These are phyloP conservation scores for Aspergillus puulaauensis DNA, from an alignment of 2,329 filamentous ascomycete genomes.

Conservation along the genomic window DNA sequence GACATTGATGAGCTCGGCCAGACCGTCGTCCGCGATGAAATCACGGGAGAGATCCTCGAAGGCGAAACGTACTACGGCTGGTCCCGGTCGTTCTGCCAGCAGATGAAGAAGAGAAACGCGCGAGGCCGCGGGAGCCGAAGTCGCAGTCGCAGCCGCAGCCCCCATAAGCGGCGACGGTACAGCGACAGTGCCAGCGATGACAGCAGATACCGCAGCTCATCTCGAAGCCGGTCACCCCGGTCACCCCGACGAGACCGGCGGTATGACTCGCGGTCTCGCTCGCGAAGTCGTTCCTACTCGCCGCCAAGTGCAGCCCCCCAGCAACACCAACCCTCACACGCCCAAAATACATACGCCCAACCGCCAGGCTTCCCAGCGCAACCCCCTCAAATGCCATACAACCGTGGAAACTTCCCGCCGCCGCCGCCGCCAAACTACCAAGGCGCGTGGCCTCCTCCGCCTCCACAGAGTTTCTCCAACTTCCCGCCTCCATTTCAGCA, in stretches of 20 bases:
- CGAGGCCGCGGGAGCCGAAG: constrained; percentile 40
- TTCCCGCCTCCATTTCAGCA: constrained; percentile 28
- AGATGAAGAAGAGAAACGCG: constrained; percentile 62
- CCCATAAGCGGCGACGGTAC: constrained; percentile 40
- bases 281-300: constrained; percentile 33
- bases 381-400: constrained; percentile 18
- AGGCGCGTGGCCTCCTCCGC: constrained; percentile 35
- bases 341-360: constrained; percentile 1
- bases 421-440: constrained; percentile 35
- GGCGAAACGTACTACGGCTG: constrained; percentile 85
- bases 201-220: constrained; percentile 27
- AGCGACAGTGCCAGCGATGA: constrained; percentile 37
- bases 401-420: constrained; percentile 16
- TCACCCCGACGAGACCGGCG: constrained; percentile 26
- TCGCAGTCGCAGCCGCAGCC: constrained; percentile 44
- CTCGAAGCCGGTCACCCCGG: constrained; percentile 32
- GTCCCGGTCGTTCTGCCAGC: constrained; percentile 76
- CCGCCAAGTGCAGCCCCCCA: constrained; percentile 20
- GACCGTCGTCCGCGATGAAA: constrained; percentile 61
- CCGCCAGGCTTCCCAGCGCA: constrained; percentile 18
- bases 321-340: background rate
- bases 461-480: constrained; percentile 25
- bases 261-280: constrained; percentile 29
- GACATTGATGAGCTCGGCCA: constrained; percentile 78
- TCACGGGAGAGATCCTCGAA: constrained; percentile 63